Percentiles rank a stretch among this genome's conserved stretches.
These are phyloP conservation scores for Penicillium malachiteum DNA, from an alignment of 495 filamentous ascomycete genomes.

Conservation along the genomic window DNA sequence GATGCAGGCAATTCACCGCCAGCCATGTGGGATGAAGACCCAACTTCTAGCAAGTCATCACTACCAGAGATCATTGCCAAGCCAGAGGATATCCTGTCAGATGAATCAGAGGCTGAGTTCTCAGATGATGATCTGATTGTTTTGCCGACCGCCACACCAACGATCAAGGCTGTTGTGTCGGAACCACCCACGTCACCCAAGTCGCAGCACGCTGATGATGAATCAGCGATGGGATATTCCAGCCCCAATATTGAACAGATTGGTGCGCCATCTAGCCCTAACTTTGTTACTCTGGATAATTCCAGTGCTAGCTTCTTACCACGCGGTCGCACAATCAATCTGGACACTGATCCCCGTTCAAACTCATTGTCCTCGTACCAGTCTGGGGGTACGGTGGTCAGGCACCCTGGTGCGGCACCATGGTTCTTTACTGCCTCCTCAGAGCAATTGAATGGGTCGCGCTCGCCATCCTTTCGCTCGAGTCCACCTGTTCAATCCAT, in stretches of 20 bases:
- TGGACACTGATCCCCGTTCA: conserved; percentile 38
- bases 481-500: conserved; percentile 36
- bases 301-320: conserved; percentile 44
- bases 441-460: conserved; percentile 32
- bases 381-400: conserved; percentile 50
- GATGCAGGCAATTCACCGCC: conserved; percentile 42
- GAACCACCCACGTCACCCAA: conserved; percentile 28
- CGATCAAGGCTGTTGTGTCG: conserved; percentile 42
- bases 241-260: conserved; percentile 46
- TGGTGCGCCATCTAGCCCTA: conserved; percentile 46
- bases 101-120: conserved; percentile 28
- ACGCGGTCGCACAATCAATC: conserved; percentile 34
- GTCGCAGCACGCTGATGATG: conserved; percentile 11
- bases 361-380: conserved; percentile 50
- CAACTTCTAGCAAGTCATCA: conserved; percentile 42
- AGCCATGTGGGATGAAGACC: conserved; percentile 47
- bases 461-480: conserved; percentile 39
- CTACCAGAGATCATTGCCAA: conserved; percentile 38
- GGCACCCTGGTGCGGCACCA: conserved; percentile 34
- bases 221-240: conserved; percentile 30
- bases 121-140: conserved; percentile 42
- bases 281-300: conserved; percentile 43
- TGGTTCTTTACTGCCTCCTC: conserved; percentile 42
- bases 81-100: conserved; percentile 16
- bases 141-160: conserved; percentile 36